Evolutionary conservation across 768 basidiomycete species (phyloP), one percentile per base, ranked within the genome.

Genomic region (Pulveroboletus ravenelii): DNA sequence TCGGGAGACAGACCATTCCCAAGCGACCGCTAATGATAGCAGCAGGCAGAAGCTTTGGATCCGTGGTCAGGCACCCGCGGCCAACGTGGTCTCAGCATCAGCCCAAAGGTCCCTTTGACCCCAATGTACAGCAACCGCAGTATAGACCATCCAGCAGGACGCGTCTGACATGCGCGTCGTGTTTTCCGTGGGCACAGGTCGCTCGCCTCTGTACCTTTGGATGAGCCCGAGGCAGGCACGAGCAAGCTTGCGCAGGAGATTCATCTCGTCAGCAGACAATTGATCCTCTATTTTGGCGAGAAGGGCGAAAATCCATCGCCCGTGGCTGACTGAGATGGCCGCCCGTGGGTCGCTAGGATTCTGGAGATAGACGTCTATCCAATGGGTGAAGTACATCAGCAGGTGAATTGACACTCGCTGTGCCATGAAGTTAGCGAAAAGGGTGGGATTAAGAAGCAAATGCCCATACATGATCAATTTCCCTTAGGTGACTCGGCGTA

Each of bases 381-480:
- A 92, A 60, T 89, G 79, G 15, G 81, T 76, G 64, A 90, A 90
- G 64, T 89, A 90, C 85, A 87, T 89, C 52, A 92, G 67, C 40
- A 91, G 74, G 62, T 89, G 89, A 25, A 91, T 63, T 5, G 86
- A 80, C 64, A 74, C 79, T 60, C 78, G 76, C 89, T 91, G 56
- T 30, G 52, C 23, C 23, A 14, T 48, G 45, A 43, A 41, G 45
- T 62, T 18, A 61, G 52, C 45, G 14, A 35, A 46, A 23, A 45
- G 27, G 14, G 25, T 23, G n/a, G 17, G 38, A 36, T 30, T 9
- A 40, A 30, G 36, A 29, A 46, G 27, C 6, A 43, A 47, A 43
- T 15, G n/a, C 39, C 6, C 75, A 53, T 68, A 87, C 88, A 66
- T 88, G 82, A 60, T 89, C 84, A 41, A 91, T 80, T 46, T 73